phyloP scores from a whole-genome alignment of 2,329 filamentous ascomycete genomes.

The Zymoseptoria ardabiliae region DNA sequence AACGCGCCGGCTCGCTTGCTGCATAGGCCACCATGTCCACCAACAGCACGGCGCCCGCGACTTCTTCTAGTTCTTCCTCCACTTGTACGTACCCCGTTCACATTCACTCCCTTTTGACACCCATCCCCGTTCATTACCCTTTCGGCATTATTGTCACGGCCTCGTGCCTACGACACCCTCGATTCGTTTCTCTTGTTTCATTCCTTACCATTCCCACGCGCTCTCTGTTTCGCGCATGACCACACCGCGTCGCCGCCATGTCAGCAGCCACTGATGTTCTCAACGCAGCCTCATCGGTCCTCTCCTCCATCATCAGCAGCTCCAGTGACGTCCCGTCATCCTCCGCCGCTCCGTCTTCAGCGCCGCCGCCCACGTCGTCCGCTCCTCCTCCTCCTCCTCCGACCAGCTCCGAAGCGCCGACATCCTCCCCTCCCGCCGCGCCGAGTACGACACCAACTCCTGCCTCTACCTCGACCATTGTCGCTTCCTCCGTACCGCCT shows the following conservation, averaged over 20 bases:
- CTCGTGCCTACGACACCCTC: background rate
- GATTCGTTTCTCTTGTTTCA: background rate
- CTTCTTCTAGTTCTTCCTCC: background rate
- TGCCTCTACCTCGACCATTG: conserved; percentile 9
- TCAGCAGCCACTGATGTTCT: background rate
- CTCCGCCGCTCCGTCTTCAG: conserved; percentile 6
- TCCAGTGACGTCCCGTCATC: conserved; percentile 5
- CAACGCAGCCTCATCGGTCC: conserved; percentile 5
- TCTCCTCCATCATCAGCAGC: conserved; percentile 8
- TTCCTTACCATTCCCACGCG: background rate
- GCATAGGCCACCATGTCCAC: background rate
- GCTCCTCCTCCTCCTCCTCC: background rate
- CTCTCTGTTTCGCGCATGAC: background rate
- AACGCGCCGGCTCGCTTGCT: background rate
- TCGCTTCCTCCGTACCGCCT: conserved; percentile 11
- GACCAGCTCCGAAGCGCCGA: conserved; percentile 4
- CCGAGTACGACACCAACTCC: background rate
- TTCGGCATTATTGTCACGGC: background rate
- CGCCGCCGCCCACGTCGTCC: conserved; percentile 1
- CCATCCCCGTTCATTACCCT: background rate
- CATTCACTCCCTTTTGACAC: background rate
- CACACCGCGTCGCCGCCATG: background rate
- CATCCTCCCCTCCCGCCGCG: background rate
- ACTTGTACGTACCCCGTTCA: background rate
- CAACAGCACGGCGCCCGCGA: background rate